These are phyloP conservation scores for Stellera chamaejasme DNA, from an alignment of 345 rosid genomes.

Conservation along the genomic window DNA sequence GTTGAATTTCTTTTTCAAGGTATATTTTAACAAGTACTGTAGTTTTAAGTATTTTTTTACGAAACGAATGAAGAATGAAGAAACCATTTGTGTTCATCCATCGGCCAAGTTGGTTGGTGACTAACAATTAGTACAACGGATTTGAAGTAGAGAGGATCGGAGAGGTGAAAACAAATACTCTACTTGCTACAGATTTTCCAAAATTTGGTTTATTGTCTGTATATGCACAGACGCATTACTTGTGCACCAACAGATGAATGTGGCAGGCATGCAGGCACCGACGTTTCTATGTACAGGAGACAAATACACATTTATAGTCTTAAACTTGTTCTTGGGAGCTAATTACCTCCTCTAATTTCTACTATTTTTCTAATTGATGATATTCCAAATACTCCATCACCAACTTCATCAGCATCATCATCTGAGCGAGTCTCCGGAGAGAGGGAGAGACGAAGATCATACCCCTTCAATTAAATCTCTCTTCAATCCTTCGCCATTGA, in stretches of 20 bases:
- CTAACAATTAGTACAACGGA: neutral
- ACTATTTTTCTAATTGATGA: constrained; percentile 12
- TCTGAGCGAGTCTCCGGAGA: too few relatives aligned
- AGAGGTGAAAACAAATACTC: neutral
- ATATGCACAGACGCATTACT: constrained; percentile 1
- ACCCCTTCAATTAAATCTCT: too few relatives aligned
- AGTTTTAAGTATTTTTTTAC: too few relatives aligned
- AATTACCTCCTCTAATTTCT: constrained; percentile 8
- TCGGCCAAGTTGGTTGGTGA: neutral
- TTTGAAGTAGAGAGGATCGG: too few relatives aligned
- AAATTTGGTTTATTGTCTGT: constrained; percentile 21
- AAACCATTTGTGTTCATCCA: too few relatives aligned
- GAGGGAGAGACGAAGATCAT: too few relatives aligned
- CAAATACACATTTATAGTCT: neutral
- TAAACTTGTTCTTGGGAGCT: constrained; percentile 8
- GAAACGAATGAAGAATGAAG: too few relatives aligned
- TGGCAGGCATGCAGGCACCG: constrained; percentile 6
- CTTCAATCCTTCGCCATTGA: neutral
- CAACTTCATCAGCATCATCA: neutral
- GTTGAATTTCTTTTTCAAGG: too few relatives aligned
- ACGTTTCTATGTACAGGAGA: constrained; percentile 14
- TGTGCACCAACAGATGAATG: constrained; percentile 4
- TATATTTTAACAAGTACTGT: too few relatives aligned
- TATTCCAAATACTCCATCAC: constrained; percentile 18
- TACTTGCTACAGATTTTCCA: neutral